These are phyloP conservation scores for Pichia sp. DNA, from an alignment of 1,139 yeast species.

Conservation along the genomic window DNA sequence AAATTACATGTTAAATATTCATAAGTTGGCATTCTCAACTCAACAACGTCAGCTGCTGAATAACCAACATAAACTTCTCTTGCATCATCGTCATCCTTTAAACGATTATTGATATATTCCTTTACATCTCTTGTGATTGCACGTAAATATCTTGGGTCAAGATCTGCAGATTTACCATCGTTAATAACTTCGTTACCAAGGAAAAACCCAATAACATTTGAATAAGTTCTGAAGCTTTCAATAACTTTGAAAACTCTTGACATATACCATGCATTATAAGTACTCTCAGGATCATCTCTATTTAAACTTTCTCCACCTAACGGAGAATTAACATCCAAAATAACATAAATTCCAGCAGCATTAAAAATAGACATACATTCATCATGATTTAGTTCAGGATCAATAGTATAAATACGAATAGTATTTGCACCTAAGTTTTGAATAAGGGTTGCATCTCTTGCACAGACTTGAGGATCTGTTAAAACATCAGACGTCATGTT, in stretches of 20 bases:
- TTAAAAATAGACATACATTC: conserved; percentile 81
- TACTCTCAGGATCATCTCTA: conserved; percentile 63
- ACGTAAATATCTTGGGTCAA: conserved; percentile 64
- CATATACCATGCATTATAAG: conserved; percentile 63
- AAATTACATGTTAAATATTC: conserved; percentile 74
- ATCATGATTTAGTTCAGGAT: conserved; percentile 75
- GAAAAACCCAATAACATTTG: conserved; percentile 84
- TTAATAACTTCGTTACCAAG: conserved; percentile 92
- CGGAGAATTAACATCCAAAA: conserved; percentile 86
- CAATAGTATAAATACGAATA: conserved; percentile 64
- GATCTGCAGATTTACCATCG: conserved; percentile 61
- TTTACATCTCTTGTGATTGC: conserved; percentile 92
- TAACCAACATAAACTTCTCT: conserved; percentile 87
- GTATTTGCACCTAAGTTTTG: conserved; percentile 68
- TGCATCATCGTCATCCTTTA: conserved; percentile 42
- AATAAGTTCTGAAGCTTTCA: conserved; percentile 75
- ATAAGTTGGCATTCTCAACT: conserved; percentile 67
- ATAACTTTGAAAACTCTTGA: conserved; percentile 73
- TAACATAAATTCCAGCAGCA: conserved; percentile 81
- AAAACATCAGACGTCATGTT: conserved; percentile 56
- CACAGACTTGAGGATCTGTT: conserved; percentile 63
- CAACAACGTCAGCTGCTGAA: conserved; percentile 80
- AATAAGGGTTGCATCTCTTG: conserved; percentile 73
- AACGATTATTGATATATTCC: conserved; percentile 50
- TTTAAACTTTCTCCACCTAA: conserved; percentile 55